Evolutionary conservation across 192 early-diverging fungal species (phyloP).

Genomic region (Cetraspora pellucida): DNA sequence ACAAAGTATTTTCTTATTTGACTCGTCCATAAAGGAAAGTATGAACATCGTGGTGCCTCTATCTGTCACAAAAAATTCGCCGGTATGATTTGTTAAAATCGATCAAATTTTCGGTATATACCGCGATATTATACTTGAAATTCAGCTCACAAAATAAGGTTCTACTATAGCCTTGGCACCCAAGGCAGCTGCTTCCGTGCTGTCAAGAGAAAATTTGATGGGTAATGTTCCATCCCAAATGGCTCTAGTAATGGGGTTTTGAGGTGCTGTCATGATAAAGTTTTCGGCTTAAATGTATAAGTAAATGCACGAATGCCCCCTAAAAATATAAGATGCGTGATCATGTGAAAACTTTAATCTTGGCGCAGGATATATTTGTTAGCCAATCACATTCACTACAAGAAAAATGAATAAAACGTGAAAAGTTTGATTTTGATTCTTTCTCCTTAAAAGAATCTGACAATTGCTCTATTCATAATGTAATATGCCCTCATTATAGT

Average conservation of each 20-base stretch:
- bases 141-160: slow-evolving; percentile 43
- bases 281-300: too few relatives aligned
- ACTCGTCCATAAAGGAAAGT: slow-evolving; percentile 60
- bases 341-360: too few relatives aligned
- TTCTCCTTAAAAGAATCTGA: too few relatives aligned
- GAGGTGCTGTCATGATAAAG: slow-evolving; percentile 38
- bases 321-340: too few relatives aligned
- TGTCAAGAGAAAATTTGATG: slow-evolving; percentile 44
- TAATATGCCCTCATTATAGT: too few relatives aligned
- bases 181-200: slow-evolving; percentile 30
- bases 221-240: slow-evolving; percentile 54
- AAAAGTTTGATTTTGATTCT: too few relatives aligned
- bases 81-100: not conserved
- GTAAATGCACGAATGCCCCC: too few relatives aligned
- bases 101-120: not conserved
- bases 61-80: slow-evolving; percentile 37
- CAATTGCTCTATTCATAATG: too few relatives aligned
- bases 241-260: slow-evolving; percentile 48
- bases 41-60: slow-evolving; percentile 60
- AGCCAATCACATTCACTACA: too few relatives aligned
- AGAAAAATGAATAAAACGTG: too few relatives aligned
- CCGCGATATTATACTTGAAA: not conserved
- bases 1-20: slow-evolving; percentile 54
- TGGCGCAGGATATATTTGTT: too few relatives aligned
- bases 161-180: slow-evolving; percentile 30